phyloP scores from a whole-genome alignment of 495 filamentous ascomycete species.

The Podospora pseudopauciseta region DNA sequence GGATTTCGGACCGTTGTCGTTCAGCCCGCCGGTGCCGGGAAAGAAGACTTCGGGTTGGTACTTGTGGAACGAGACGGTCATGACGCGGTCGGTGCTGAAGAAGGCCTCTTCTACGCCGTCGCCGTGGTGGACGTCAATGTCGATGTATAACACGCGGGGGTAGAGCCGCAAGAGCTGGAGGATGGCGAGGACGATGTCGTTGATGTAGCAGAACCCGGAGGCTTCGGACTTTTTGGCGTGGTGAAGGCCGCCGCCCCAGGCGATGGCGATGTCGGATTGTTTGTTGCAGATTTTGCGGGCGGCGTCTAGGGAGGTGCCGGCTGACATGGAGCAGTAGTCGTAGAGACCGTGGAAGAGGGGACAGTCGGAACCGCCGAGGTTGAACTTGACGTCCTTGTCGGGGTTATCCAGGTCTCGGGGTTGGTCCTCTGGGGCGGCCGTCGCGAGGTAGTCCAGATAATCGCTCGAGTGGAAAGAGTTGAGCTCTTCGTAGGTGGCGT shows the following conservation, averaged over 20 bases:
- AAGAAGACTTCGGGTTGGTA: conserved; percentile 89
- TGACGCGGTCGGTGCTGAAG: conserved; percentile 94
- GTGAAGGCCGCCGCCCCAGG: conserved; percentile 96
- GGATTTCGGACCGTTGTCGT: conserved; percentile 80
- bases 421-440: conserved; percentile 45
- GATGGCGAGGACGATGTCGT: conserved; percentile 96
- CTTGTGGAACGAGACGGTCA: conserved; percentile 98
- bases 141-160: conserved; percentile 91
- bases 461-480: conserved; percentile 80
- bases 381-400: conserved; percentile 61
- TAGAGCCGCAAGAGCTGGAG: conserved; percentile 93
- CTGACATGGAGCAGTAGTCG: conserved; percentile 90
- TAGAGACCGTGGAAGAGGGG: conserved; percentile 95
- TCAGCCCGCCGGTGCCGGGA: conserved; percentile 88
- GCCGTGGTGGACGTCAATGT: conserved; percentile 98
- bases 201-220: conserved; percentile 97
- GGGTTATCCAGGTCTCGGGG: conserved; percentile 49
- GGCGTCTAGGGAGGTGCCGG: conserved; percentile 84
- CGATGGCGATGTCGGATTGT: conserved; percentile 91
- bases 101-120: conserved; percentile 98
- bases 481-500: conserved; percentile 83
- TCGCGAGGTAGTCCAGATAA: conserved; percentile 82
- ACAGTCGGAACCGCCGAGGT: conserved; percentile 86
- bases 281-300: conserved; percentile 81
- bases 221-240: conserved; percentile 98